Evolutionary conservation across 345 rosid species (phyloP).

Genomic region (Leavenworthia alabamica): DNA sequence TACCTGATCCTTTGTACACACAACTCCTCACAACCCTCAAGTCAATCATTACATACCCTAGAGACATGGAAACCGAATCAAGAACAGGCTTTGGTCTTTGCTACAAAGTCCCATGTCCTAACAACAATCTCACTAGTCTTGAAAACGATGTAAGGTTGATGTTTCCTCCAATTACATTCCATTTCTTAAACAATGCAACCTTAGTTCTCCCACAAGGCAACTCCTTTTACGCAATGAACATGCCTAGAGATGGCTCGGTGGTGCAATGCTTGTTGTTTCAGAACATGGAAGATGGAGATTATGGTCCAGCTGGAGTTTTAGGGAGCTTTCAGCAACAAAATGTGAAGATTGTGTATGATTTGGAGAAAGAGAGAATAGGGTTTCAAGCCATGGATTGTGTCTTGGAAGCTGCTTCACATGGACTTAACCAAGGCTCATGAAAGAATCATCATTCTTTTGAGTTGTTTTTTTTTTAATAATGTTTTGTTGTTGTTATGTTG

Average conservation of each 20-base stretch:
- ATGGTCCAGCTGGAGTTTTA: slow-evolving; percentile 72
- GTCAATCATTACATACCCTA: slow-evolving; percentile 42
- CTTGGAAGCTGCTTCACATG: slow-evolving; percentile 41
- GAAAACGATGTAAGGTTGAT: slow-evolving; percentile 11
- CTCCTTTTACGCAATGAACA: slow-evolving; percentile 63
- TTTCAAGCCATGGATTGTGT: slow-evolving; percentile 78
- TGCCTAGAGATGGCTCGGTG: slow-evolving; percentile 56
- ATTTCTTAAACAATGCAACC: slow-evolving; percentile 67
- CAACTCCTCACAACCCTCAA: slow-evolving; percentile 47
- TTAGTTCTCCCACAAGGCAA: slow-evolving; percentile 54
- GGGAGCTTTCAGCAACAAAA: slow-evolving; percentile 91
- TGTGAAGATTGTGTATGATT: slow-evolving; percentile 66
- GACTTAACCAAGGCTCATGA: slow-evolving; percentile 41
- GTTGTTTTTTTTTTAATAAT: not conserved
- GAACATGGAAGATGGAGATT: slow-evolving; percentile 59
- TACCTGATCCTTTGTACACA: slow-evolving; percentile 63
- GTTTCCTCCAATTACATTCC: slow-evolving; percentile 59
- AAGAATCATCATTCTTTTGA: not conserved
- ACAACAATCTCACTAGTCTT: slow-evolving; percentile 35
- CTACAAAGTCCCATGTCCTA: slow-evolving; percentile 57
- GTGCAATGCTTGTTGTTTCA: slow-evolving; percentile 67
- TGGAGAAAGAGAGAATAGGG: slow-evolving; percentile 70
- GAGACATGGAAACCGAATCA: slow-evolving; percentile 50
- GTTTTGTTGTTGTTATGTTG: not conserved
- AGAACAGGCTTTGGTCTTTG: slow-evolving; percentile 73